phyloP scores from a whole-genome alignment of 805 yeast genomes.

The Candida loeiensis region DNA sequence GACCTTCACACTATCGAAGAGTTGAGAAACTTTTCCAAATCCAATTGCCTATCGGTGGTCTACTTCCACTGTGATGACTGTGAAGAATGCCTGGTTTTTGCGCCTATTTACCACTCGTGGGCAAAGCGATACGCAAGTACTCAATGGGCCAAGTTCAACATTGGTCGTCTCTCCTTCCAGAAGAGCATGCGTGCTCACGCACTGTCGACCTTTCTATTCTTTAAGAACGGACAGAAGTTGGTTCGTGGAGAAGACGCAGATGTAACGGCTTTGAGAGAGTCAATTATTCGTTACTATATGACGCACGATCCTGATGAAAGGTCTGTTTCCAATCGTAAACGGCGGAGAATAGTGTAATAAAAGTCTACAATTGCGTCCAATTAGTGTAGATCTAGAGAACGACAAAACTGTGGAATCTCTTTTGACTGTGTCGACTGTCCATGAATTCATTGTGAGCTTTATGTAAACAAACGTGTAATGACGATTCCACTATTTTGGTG shows the following conservation, averaged over 20 bases:
- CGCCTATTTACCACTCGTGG: background rate
- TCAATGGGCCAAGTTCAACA: background rate
- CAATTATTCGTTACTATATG: slow-evolving; percentile 7
- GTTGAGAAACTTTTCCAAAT: background rate
- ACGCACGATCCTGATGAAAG: slow-evolving; percentile 26
- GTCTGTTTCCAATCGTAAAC: background rate
- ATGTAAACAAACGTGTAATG: too few species aligned
- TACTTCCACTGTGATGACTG: background rate
- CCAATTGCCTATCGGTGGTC: background rate
- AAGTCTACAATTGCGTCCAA: too few species aligned
- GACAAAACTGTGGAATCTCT: too few species aligned
- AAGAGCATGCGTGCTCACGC: background rate
- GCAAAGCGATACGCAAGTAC: background rate
- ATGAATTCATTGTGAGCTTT: too few species aligned
- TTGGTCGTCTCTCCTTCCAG: background rate
- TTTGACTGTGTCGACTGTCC: too few species aligned
- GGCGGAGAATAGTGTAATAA: too few species aligned
- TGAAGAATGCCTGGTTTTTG: background rate
- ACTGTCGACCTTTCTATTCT: slow-evolving; percentile 54
- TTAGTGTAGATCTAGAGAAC: too few species aligned
- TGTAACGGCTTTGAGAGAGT: slow-evolving; percentile 31
- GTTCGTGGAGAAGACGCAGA: slow-evolving; percentile 66
- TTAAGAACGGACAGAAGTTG: slow-evolving; percentile 55
- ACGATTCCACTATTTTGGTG: too few species aligned
- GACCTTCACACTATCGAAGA: background rate